Evolutionary conservation across 2,329 filamentous ascomycete species (phyloP), one percentile per base, ranked within the genome.

Genomic region (Fusarium pseudoanthophilum): DNA sequence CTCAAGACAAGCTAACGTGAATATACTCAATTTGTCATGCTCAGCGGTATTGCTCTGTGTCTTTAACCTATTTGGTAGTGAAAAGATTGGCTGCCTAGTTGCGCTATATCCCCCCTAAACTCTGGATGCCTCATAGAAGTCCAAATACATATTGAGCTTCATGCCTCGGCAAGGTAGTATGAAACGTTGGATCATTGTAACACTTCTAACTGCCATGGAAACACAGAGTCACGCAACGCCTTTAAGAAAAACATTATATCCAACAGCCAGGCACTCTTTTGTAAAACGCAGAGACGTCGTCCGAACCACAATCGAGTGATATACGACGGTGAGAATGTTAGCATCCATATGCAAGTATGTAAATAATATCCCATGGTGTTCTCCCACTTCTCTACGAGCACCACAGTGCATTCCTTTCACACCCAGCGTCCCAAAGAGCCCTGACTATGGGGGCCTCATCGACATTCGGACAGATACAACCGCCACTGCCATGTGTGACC

Each of bases 191-290:
- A 52, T 46, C 40, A 15, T 21, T 20, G 67, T 72, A 45, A 11
- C 64, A 74, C 71, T 30, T 59, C 42, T 24, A 55, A 69, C 64
- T 65, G 30, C 51, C 65, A 69, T 37, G 57, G 57, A 37, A 63
- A 60, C 55, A 65, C 60, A 49, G 13, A 58, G 72, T 74, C 58
- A 48, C 57, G 49, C 72, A 46, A 39, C 24, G 51, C 20, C 21
- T 40, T 49, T 42, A n/a, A 43, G 37, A 46, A 60, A 24, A 34
- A 37, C 51, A 58, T 30, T 37, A 48, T 52, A 42, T 58, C 26
- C 42, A 70, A 34, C 20, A 37, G 53, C 36, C n/a, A 66, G 55
- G 43, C 39, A 37, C 43, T 69, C 59, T 26, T 58, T 34, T 51
- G 43, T 53, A 36, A 58, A 36, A n/a, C 42, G 49, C 20, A 28